Conservation (phyloP, 352 stramenopile genomes). For the Phytophthora quininea region DNA sequence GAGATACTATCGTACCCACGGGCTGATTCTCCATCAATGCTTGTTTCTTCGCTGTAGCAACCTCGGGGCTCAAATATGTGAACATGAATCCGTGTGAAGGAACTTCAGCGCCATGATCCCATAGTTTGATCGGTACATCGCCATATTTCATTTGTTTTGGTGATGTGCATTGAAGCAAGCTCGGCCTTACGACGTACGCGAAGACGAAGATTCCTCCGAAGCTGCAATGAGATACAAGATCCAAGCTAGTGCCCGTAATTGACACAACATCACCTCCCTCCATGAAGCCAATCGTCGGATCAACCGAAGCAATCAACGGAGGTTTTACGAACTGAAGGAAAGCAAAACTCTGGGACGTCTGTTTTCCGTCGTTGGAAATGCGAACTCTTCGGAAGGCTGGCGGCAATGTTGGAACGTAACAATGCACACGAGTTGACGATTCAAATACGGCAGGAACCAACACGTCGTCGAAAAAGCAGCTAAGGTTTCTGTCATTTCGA, state of each 20-base stretch:
- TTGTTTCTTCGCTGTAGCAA: slow-evolving; percentile 13
- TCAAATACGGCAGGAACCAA: slow-evolving; percentile 35
- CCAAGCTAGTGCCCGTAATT: slow-evolving; percentile 55
- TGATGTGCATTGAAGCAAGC: slow-evolving; percentile 41
- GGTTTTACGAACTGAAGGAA: slow-evolving; percentile 51
- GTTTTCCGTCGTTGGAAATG: slow-evolving; percentile 57
- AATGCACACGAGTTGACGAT: slow-evolving; percentile 42
- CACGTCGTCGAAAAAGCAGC: slow-evolving; percentile 63
- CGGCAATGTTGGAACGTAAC: slow-evolving; percentile 31
- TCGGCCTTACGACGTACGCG: slow-evolving; percentile 35
- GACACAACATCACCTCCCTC: slow-evolving; percentile 49
- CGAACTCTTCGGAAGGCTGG: slow-evolving; percentile 41
- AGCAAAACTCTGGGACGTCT: slow-evolving; percentile 47
- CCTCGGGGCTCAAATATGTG: slow-evolving; percentile 42
- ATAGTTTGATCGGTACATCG: slow-evolving; percentile 48
- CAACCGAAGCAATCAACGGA: slow-evolving; percentile 47
- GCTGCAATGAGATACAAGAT: slow-evolving; percentile 68
- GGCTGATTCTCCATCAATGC: background rate
- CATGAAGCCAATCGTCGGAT: slow-evolving; percentile 33
- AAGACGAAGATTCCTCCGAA: slow-evolving; percentile 52
- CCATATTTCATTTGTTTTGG: slow-evolving; percentile 44
- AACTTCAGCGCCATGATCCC: slow-evolving; percentile 48
- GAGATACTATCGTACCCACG: background rate
- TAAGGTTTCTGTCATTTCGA: slow-evolving; percentile 42
- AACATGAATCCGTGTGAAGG: slow-evolving; percentile 45